Evolutionary conservation across 768 basidiomycete species (phyloP).

Genomic region (Auricularia heimuer): DNA sequence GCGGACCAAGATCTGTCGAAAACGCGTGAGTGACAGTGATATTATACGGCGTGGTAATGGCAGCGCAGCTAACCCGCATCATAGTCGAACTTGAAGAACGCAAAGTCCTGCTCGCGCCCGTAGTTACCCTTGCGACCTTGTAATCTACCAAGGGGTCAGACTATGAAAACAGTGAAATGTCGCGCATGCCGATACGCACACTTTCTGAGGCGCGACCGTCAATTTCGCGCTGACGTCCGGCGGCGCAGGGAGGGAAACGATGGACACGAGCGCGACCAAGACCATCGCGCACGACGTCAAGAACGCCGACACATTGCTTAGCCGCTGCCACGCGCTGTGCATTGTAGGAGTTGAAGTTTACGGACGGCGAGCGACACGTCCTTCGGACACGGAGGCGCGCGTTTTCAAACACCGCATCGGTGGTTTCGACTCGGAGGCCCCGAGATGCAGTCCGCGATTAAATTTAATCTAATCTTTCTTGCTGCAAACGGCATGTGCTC

Average conservation of each 20-base stretch:
- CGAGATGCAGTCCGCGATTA: no score
- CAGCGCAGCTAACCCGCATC: constrained; percentile 50
- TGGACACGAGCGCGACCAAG: constrained; percentile 56
- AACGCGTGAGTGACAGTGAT: background rate
- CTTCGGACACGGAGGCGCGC: no score
- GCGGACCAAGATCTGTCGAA: constrained; percentile 57
- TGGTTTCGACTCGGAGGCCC: no score
- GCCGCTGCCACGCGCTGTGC: constrained; percentile 60
- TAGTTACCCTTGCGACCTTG: constrained; percentile 7
- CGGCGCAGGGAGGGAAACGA: constrained; percentile 61
- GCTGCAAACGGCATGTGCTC: no score
- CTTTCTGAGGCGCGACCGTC: constrained; percentile 54
- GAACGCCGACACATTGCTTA: constrained; percentile 66
- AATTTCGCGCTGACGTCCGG: constrained; percentile 19
- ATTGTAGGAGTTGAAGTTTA: constrained; percentile 25
- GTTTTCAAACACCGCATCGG: no score
- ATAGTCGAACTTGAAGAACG: constrained; percentile 73
- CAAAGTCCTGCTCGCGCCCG: constrained; percentile 51
- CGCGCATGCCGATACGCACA: constrained; percentile 39
- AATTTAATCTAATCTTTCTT: no score
- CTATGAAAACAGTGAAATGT: background rate
- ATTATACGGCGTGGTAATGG: background rate
- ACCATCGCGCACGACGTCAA: constrained; percentile 69
- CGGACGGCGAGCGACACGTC: no score
- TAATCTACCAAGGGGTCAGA: constrained; percentile 5